These are phyloP conservation scores for Xylaria arbuscula DNA, from an alignment of 2,329 filamentous ascomycete species.

Conservation along the genomic window DNA sequence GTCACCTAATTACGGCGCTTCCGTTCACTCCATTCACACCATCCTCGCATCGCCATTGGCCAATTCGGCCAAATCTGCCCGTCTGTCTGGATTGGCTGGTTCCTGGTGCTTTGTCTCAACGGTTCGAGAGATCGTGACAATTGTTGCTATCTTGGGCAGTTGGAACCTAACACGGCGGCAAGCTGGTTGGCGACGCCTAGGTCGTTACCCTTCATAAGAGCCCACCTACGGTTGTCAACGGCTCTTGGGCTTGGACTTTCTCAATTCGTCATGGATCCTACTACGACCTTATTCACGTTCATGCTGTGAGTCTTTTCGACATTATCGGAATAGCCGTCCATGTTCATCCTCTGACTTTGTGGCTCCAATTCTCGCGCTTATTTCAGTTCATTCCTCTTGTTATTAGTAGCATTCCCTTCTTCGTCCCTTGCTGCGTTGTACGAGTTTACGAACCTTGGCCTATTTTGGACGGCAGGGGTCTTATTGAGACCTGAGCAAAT, in stretches of 20 bases:
- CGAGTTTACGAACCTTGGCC: slow-evolving; percentile 10
- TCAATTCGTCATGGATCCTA: slow-evolving; percentile 62
- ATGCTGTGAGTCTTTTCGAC: slow-evolving; percentile 67
- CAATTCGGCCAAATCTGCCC: slow-evolving; percentile 18
- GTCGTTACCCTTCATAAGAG: slow-evolving; percentile 27
- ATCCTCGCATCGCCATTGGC: slow-evolving; percentile 40
- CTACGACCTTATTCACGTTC: slow-evolving; percentile 75
- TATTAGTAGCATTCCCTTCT: slow-evolving; percentile 23
- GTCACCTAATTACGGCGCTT: slow-evolving; percentile 44
- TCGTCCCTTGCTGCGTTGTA: slow-evolving; percentile 40
- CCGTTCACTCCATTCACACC: slow-evolving; percentile 33
- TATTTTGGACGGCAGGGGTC: slow-evolving; percentile 21
- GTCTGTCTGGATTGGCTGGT: slow-evolving; percentile 25
- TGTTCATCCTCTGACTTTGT: slow-evolving; percentile 8
- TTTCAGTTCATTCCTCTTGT: background rate
- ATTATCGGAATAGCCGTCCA: slow-evolving; percentile 38
- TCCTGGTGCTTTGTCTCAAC: slow-evolving; percentile 28
- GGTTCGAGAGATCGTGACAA: slow-evolving; percentile 20
- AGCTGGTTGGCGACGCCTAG: slow-evolving; percentile 17
- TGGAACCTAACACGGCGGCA: slow-evolving; percentile 32
- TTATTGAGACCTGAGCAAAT: slow-evolving; percentile 22
- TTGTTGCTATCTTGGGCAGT: slow-evolving; percentile 31
- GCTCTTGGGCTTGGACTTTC: background rate
- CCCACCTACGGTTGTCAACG: slow-evolving; percentile 1
- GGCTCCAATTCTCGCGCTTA: background rate